These are phyloP conservation scores for Spathaspora jeffriesii DNA, from an alignment of 1,139 yeast species.

Conservation along the genomic window DNA sequence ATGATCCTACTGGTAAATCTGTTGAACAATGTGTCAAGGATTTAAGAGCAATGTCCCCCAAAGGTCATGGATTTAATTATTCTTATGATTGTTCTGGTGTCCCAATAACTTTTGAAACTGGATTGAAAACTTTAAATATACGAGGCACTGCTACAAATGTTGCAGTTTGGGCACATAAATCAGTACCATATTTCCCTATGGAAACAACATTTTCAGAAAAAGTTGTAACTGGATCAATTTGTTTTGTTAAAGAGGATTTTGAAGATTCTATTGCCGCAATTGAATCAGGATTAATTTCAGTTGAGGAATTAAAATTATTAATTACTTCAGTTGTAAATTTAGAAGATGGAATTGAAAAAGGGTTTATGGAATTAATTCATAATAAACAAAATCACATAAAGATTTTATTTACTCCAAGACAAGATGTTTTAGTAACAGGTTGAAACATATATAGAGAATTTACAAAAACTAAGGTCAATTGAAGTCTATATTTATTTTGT, in stretches of 20 bases:
- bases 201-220: conserved; percentile 38
- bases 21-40: conserved; percentile 29
- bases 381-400: conserved; percentile 40
- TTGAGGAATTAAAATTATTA: conserved; percentile 24
- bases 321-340: conserved; percentile 35
- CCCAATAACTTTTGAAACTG: conserved; percentile 52
- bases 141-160: conserved; percentile 64
- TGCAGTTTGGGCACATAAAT: conserved; percentile 53
- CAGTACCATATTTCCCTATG: conserved; percentile 37
- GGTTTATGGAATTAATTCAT: conserved; percentile 31
- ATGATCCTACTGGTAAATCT: conserved; percentile 42
- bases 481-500: background rate
- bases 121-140: conserved; percentile 53
- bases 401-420: conserved; percentile 30
- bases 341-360: conserved; percentile 34
- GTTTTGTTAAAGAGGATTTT: conserved; percentile 38
- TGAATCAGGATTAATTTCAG: conserved; percentile 25
- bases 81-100: conserved; percentile 66
- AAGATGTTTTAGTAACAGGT: background rate
- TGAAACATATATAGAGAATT: background rate
- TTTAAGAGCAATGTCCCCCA: conserved; percentile 39
- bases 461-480: background rate
- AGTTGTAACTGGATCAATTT: conserved; percentile 40
- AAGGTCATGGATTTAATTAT: conserved; percentile 55
- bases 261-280: conserved; percentile 34